These are phyloP conservation scores for Nemania sp. DNA, from an alignment of 2,329 filamentous ascomycete genomes.

Conservation along the genomic window DNA sequence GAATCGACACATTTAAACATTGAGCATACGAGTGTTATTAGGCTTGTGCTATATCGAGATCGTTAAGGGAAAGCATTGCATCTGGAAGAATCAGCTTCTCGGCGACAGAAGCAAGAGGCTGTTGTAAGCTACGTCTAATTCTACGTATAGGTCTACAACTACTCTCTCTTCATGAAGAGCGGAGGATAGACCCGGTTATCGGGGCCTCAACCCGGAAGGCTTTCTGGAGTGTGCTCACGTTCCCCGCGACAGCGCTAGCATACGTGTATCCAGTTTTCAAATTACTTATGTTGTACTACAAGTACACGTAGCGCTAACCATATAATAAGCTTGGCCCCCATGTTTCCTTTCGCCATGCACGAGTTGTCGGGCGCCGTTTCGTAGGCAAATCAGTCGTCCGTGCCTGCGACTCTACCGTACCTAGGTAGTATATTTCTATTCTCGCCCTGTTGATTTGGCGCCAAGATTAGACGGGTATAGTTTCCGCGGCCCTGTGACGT, in stretches of 20 bases:
- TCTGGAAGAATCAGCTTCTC: too few relatives aligned
- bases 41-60: not conserved
- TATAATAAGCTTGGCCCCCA: not conserved
- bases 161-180: too few relatives aligned
- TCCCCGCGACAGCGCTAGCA: not conserved
- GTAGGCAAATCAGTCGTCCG: conserved; percentile 1
- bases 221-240: not conserved
- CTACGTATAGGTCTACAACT: not conserved
- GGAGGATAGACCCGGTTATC: not conserved
- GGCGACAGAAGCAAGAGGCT: not conserved
- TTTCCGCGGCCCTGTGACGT: conserved; percentile 21
- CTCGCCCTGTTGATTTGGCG: not conserved
- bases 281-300: too few relatives aligned
- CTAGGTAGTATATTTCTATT: too few relatives aligned
- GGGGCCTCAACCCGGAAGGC: not conserved
- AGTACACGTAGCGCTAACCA: too few relatives aligned
- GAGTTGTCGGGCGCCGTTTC: not conserved
- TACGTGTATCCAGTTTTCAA: too few relatives aligned
- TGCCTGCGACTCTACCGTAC: not conserved
- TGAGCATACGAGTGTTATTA: not conserved
- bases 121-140: not conserved
- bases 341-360: not conserved
- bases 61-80: too few relatives aligned
- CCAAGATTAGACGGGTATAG: conserved; percentile 3
- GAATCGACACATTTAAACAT: conserved; percentile 12